A percentile compares a stretch with the other conserved stretches of the same genome.
phyloP scores from a whole-genome alignment of 129 eudicot genomes.

The Chrysanthemum lavandulifolium region DNA sequence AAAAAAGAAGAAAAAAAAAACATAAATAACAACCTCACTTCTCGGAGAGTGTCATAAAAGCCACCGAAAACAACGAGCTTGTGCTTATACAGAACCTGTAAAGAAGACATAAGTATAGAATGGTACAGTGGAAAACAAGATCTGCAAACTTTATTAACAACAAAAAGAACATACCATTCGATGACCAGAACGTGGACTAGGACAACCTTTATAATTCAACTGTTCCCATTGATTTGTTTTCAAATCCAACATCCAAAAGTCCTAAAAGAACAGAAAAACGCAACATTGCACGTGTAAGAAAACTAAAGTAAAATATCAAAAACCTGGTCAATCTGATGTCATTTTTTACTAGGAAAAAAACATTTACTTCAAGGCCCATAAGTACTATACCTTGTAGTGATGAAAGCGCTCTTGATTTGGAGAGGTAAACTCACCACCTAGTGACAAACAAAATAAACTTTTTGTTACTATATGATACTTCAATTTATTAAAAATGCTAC shows the following conservation, averaged over 20 bases:
- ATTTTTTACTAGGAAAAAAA: conserved; percentile 1
- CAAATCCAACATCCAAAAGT: conserved; percentile 91
- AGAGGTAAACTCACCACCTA: conserved; percentile 98
- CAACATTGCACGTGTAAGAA: conserved; percentile 2
- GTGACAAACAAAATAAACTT: conserved; percentile 6
- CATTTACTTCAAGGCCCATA: not conserved
- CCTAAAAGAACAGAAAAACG: conserved; percentile 43
- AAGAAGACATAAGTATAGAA: conserved; percentile 17
- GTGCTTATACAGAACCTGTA: conserved; percentile 96
- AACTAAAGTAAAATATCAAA: too few species aligned
- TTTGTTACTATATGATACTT: conserved; percentile 18
- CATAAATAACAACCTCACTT: conserved; percentile 72
- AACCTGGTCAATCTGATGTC: not conserved
- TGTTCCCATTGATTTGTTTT: conserved; percentile 99
- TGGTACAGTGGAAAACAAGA: not conserved
- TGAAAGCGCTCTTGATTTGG: conserved; percentile 99
- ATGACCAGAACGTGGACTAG: conserved; percentile 99
- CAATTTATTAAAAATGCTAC: not conserved
- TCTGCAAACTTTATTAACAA: not conserved
- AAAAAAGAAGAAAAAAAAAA: not conserved
- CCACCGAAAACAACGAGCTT: conserved; percentile 95
- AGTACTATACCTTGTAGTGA: conserved; percentile 77
- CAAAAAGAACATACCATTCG: conserved; percentile 65
- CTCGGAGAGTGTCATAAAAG: conserved; percentile 97
- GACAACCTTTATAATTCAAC: conserved; percentile 92